Percentiles rank a stretch among this genome's conserved stretches.
These are phyloP conservation scores for Blastobotrys terrestris DNA, from an alignment of 805 yeast species.

Conservation along the genomic window DNA sequence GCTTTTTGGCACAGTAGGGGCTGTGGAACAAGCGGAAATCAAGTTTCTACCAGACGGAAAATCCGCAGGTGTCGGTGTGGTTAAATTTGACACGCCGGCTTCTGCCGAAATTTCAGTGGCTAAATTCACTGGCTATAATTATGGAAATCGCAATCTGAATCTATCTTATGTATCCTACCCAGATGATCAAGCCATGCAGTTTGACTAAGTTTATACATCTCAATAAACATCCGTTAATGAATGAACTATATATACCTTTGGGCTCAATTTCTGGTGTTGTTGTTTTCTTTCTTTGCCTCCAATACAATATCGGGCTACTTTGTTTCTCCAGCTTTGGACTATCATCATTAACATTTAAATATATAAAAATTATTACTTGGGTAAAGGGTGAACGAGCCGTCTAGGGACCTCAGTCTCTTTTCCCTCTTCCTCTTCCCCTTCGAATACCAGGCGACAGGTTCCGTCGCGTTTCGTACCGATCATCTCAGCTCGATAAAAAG, in stretches of 20 bases:
- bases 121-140: constrained; percentile 70
- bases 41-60: constrained; percentile 55
- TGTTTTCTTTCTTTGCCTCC: too few relatives aligned
- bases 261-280: not conserved
- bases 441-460: constrained; percentile 73
- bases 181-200: not conserved
- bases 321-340: not conserved
- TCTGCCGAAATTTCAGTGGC: constrained; percentile 69
- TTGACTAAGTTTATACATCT: not conserved
- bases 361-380: not conserved
- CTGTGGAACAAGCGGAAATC: constrained; percentile 69
- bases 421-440: constrained; percentile 95
- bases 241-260: not conserved
- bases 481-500: constrained; percentile 92
- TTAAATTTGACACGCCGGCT: constrained; percentile 59
- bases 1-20: constrained; percentile 77
- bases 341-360: not conserved
- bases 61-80: constrained; percentile 81
- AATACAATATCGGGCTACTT: too few relatives aligned
- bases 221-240: not conserved
- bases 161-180: constrained; percentile 59
- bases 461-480: constrained; percentile 71
- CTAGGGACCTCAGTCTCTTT: constrained; percentile 92
- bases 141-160: constrained; percentile 71
- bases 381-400: constrained; percentile 53